Base-by-base conservation (phyloP, 768 basidiomycete species). In the Gloeostereum incarnatum region DNA sequence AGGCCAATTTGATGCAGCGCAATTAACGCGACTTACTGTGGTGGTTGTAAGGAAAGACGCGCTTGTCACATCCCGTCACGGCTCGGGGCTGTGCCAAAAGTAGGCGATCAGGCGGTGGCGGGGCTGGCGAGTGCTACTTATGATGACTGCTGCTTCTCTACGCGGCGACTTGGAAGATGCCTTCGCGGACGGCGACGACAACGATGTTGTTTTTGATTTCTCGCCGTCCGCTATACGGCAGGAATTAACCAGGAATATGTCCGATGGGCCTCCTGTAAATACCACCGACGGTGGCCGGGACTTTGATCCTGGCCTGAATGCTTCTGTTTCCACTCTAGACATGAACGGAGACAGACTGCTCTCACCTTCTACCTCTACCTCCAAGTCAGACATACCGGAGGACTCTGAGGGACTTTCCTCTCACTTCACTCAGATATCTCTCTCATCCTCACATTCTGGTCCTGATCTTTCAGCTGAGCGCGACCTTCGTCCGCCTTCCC, bases 121-220 rank as follows among this genome's bases (percentile, higher is more conserved):
- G n/a, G n/a, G n/a, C n/a, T n/a, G n/a, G n/a, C n/a, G n/a, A n/a
- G n/a, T n/a, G n/a, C n/a, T n/a, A n/a, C n/a, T n/a, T n/a, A n/a
- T n/a, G n/a, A n/a, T n/a, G n/a, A n/a, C n/a, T n/a, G n/a, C n/a
- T n/a, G n/a, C n/a, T n/a, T n/a, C n/a, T n/a, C n/a, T n/a, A n/a
- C n/a, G n/a, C n/a, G n/a, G n/a, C n/a, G 58, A 67, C 45, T 55
- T 73, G 27, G 82, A 86, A 58, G 85, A 87, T 52, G 78, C 80
- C 10, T 87, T 87, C 56, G 67, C 69, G 1, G 76, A 77, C 34
- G 62, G 54, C 7, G 75, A 77, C 6, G 75, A 75, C 41, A 58
- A 63, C 27, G 69, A 71, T 40, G 46, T 60, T 6, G 51, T 56
- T 1, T 64, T 69, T 51, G 65, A 73, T 27, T 82, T 87, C 62